phyloP scores from a whole-genome alignment of 1,139 yeast genomes.

The Geotrichum australiense region DNA sequence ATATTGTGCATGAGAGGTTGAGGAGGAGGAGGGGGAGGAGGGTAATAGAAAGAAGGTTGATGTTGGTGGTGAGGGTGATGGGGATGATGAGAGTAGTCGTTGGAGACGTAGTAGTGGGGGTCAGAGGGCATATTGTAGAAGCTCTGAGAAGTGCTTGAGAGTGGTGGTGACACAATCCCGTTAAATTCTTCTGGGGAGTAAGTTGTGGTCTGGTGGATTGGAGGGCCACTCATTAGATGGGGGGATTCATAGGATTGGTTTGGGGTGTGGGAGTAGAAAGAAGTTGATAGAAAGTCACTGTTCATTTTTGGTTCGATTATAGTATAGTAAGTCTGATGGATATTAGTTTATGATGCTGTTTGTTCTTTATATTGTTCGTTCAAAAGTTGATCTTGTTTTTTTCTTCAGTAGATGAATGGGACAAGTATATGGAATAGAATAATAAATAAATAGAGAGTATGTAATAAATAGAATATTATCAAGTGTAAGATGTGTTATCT shows the following conservation, averaged over 20 bases:
- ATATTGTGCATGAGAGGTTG: slow-evolving; percentile 8
- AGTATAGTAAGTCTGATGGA: too few relatives aligned
- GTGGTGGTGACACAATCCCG: slow-evolving; percentile 2
- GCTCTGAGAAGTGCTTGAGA: slow-evolving; percentile 9
- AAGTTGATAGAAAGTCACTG: slow-evolving; percentile 10
- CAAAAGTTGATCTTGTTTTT: too few relatives aligned
- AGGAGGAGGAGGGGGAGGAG: slow-evolving; percentile 8
- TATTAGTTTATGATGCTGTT: too few relatives aligned
- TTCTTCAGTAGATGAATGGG: too few relatives aligned
- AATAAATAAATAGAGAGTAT: too few relatives aligned
- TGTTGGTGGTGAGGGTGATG: not conserved
- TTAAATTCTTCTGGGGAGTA: slow-evolving; percentile 2
- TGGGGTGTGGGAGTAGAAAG: slow-evolving; percentile 7
- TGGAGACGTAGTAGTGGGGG: not conserved
- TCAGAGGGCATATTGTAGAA: slow-evolving; percentile 1
- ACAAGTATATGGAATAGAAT: too few relatives aligned
- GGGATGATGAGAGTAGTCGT: not conserved
- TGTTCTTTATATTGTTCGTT: too few relatives aligned
- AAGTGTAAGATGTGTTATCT: too few relatives aligned
- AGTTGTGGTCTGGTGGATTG: slow-evolving; percentile 10
- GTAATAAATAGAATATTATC: too few relatives aligned
- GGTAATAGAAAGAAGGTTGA: not conserved
- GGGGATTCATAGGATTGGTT: slow-evolving; percentile 1
- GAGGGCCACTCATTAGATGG: slow-evolving; percentile 6
- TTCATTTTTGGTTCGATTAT: too few relatives aligned